Conservation (phyloP, 176 grass and related monocot genomes). For the Eleusine indica region DNA sequence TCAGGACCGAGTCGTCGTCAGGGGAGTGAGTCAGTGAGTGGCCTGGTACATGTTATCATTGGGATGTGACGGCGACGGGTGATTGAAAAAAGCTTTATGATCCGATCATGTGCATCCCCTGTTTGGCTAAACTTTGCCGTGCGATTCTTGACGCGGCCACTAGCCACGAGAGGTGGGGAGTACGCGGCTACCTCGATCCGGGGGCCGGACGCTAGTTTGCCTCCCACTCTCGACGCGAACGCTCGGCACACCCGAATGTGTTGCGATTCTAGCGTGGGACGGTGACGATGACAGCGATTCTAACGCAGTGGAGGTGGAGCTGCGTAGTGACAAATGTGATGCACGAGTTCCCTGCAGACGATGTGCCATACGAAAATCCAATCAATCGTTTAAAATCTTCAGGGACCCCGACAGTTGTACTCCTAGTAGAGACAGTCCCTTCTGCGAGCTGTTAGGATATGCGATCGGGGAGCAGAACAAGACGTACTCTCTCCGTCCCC, state of each 20-base stretch:
- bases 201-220: no score
- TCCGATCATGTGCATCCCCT: neutral
- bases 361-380: neutral
- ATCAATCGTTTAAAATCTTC: neutral
- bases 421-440: neutral
- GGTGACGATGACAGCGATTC: no score
- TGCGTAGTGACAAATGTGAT: neutral
- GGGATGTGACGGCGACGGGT: neutral
- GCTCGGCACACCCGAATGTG: no score
- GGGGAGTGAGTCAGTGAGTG: no score
- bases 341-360: neutral
- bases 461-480: constrained; percentile 21
- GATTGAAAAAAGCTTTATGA: constrained; percentile 22
- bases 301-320: no score
- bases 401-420: neutral
- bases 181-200: neutral
- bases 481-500: neutral
- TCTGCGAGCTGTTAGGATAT: constrained; percentile 17
- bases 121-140: constrained; percentile 29
- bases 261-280: neutral
- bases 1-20: neutral
- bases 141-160: constrained; percentile 10
- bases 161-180: neutral
- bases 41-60: constrained; percentile 3
- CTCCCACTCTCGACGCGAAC: neutral